phyloP scores from a whole-genome alignment of 495 filamentous ascomycete species.

The Xylaria castorea region DNA sequence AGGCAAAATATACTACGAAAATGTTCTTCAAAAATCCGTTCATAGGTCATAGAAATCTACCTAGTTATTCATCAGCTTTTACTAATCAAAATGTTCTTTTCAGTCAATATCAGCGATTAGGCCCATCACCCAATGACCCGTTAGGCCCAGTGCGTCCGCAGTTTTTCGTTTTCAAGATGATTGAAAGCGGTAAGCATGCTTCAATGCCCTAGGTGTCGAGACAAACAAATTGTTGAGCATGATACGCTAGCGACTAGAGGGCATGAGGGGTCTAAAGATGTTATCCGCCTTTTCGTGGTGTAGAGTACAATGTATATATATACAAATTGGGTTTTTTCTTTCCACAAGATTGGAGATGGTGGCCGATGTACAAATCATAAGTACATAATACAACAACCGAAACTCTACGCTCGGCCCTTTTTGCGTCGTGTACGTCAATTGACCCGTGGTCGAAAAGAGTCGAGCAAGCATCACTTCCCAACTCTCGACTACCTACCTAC shows the following conservation, averaged over 20 bases:
- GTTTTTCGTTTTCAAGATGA: neutral
- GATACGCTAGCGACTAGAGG: neutral
- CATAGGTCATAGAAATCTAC: no score
- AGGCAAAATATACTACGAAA: neutral
- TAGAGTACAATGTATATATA: conserved; percentile 26
- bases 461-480: neutral
- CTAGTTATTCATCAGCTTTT: neutral
- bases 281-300: neutral
- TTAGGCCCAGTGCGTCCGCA: neutral
- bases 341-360: neutral
- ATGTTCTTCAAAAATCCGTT: neutral
- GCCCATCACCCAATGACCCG: neutral
- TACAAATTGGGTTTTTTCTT: neutral
- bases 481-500: neutral
- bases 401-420: neutral
- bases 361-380: neutral
- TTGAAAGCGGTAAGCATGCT: neutral
- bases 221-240: neutral
- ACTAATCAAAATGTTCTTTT: neutral
- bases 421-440: neutral
- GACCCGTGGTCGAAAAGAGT: no score
- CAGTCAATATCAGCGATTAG: neutral
- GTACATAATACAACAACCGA: conserved; percentile 8
- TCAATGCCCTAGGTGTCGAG: neutral
- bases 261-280: neutral